Percentiles rank a stretch among this genome's conserved stretches.
Conservation (phyloP, 805 yeast species). For the Grigorovia transvaalensis region DNA sequence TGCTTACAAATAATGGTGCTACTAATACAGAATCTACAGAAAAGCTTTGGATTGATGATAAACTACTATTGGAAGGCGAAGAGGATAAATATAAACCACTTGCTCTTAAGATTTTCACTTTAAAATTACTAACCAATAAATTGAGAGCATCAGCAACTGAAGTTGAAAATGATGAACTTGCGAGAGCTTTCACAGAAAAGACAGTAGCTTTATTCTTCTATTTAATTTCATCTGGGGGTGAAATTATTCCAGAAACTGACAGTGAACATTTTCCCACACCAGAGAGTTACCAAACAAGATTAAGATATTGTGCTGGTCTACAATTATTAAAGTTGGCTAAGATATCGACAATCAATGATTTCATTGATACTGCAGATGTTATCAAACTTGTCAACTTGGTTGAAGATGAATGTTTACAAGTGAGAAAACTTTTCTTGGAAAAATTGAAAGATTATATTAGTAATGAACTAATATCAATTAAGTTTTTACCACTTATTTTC, state of each 20-base stretch:
- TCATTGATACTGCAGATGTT: conserved; percentile 44
- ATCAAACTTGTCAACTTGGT: conserved; percentile 46
- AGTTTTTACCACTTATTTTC: conserved; percentile 57
- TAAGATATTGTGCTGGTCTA: conserved; percentile 61
- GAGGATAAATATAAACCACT: conserved; percentile 30
- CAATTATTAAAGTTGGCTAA: conserved; percentile 56
- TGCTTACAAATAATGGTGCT: conserved; percentile 40
- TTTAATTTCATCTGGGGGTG: conserved; percentile 68
- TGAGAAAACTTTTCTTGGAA: conserved; percentile 43
- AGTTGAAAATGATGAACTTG: conserved; percentile 28
- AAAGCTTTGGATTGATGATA: conserved; percentile 38
- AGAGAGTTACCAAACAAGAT: conserved; percentile 42
- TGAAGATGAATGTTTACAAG: conserved; percentile 54
- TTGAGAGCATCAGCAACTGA: conserved; percentile 31
- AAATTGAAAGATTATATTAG: conserved; percentile 43
- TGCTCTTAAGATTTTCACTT: conserved; percentile 40
- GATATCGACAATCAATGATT: conserved; percentile 38
- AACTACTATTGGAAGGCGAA: conserved; percentile 30
- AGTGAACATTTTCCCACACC: conserved; percentile 52
- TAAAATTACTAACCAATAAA: conserved; percentile 52
- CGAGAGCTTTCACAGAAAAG: conserved; percentile 44
- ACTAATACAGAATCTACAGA: conserved; percentile 21
- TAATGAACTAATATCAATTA: conserved; percentile 45
- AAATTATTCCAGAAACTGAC: conserved; percentile 41
- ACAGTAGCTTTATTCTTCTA: conserved; percentile 58